Evolutionary conservation across 1,284 basidiomycete species (phyloP), one percentile per base, ranked within the genome.

Genomic region (Stereum hirsutum): DNA sequence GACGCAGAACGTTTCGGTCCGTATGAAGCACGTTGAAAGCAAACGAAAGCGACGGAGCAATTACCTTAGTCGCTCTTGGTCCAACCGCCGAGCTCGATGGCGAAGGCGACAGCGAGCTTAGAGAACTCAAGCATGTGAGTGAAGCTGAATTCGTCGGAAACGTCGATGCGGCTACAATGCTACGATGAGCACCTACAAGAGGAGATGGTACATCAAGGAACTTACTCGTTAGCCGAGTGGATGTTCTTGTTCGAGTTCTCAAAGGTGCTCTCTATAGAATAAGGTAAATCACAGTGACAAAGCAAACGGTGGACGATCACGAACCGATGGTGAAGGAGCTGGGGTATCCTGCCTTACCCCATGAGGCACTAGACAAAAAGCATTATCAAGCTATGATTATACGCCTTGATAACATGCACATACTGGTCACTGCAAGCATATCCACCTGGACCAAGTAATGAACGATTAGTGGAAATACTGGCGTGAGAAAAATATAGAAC

Each of bases 61-160:
- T n/a, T n/a, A n/a, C n/a, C 15, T 32, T 48, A 46, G 10, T 49
- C 14, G 32, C 33, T 42, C 46, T 65, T 56, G 35, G 62, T 58
- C 69, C 74, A 72, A 28, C 74, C 74, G 40, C 76, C 78, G 33
- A 93, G 71, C 64, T 89, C 93, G 49, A 93, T 75, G 5, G 81
- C 86, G 54, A 89, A 90, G 1, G 84, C 89, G 14, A 88, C 79
- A 11, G 85, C 87, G 37, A 95, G 72, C 70, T 95, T 95, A 48
- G 89, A 89, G 65, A 95, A 95, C 57, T 91, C 78, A 25, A 89
- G 60, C 80, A 88, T 85, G 56, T 92, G 83, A 2, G 65, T 58
- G 55, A 89, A 89, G 54, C 83, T 89, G 65, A 96, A 96, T 60
- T 93, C 93, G 19, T 78, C 69, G 2, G 84, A 87, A 52, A 90